phyloP scores from a whole-genome alignment of 225 moss, liverwort and hornwort species.

The Sphagnum tenellum region DNA sequence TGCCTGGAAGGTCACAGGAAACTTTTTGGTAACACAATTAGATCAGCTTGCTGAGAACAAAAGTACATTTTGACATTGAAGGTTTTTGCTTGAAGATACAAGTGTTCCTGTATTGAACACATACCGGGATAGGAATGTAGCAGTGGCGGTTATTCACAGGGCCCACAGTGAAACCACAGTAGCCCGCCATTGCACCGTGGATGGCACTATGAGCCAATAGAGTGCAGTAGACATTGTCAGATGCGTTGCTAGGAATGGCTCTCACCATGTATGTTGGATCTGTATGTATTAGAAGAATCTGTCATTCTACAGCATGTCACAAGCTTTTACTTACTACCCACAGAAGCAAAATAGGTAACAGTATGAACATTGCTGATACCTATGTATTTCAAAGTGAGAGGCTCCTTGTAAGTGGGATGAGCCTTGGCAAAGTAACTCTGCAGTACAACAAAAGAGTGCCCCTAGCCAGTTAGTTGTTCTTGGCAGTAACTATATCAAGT shows the following conservation, averaged over 20 bases:
- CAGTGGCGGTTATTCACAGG: constrained; percentile 57
- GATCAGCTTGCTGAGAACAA: no score
- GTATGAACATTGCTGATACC: constrained; percentile 15
- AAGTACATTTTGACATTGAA: no score
- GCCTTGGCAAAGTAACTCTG: constrained; percentile 23
- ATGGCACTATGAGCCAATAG: constrained; percentile 60
- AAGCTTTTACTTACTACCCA: no score
- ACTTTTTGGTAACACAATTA: no score
- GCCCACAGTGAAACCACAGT: constrained; percentile 46
- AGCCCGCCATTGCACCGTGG: constrained; percentile 62
- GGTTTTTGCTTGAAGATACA: no score
- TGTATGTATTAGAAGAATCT: not conserved
- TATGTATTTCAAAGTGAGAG: constrained; percentile 44
- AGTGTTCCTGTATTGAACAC: not conserved
- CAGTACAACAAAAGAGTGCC: not conserved
- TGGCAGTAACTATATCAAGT: no score
- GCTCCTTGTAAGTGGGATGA: constrained; percentile 12
- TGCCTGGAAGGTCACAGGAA: no score
- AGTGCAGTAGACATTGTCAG: constrained; percentile 49
- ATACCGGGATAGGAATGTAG: constrained; percentile 49
- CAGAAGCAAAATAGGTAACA: no score
- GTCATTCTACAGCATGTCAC: no score
- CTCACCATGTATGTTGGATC: constrained; percentile 50
- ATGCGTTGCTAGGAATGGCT: constrained; percentile 53
- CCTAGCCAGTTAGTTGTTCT: not conserved